Evolutionary conservation across 176 grass and related monocot genomes (phyloP).

Genomic region (Phragmites australis): DNA sequence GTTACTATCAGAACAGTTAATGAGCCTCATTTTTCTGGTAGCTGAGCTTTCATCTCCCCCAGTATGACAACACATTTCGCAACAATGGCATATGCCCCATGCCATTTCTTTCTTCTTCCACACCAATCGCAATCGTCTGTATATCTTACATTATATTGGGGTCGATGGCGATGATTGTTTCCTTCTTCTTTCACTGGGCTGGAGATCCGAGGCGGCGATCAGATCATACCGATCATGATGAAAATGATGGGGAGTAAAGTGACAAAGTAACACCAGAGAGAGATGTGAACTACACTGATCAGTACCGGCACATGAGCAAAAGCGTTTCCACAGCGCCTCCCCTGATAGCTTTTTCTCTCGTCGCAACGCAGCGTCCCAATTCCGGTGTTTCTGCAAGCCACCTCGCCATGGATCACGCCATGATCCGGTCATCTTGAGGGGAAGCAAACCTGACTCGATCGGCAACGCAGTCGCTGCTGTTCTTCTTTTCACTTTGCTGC

Average conservation of each 20-base stretch:
- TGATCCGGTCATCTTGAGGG: neutral
- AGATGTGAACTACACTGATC: conserved; percentile 59
- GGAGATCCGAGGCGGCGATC: conserved; percentile 54
- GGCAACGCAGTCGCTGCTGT: neutral
- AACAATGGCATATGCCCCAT: neutral
- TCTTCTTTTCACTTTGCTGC: neutral
- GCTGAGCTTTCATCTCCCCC: conserved; percentile 29
- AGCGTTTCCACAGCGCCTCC: conserved; percentile 26
- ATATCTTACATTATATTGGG: conserved; percentile 25
- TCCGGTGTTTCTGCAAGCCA: conserved; percentile 6
- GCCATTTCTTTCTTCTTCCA: neutral
- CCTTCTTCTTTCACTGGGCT: conserved; percentile 7
- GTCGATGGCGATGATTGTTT: conserved; percentile 7
- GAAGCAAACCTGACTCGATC: neutral
- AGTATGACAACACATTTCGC: neutral
- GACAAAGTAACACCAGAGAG: conserved; percentile 14
- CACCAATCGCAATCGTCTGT: neutral
- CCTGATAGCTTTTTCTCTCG: conserved; percentile 38
- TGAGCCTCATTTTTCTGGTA: conserved; percentile 38
- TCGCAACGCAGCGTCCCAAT: neutral
- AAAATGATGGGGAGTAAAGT: conserved; percentile 29
- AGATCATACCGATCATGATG: conserved; percentile 11
- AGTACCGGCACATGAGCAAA: conserved; percentile 57
- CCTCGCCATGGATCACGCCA: neutral
- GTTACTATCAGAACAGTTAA: neutral